phyloP scores from a whole-genome alignment of 1,139 yeast genomes.

The Eremothecium gossypii region DNA sequence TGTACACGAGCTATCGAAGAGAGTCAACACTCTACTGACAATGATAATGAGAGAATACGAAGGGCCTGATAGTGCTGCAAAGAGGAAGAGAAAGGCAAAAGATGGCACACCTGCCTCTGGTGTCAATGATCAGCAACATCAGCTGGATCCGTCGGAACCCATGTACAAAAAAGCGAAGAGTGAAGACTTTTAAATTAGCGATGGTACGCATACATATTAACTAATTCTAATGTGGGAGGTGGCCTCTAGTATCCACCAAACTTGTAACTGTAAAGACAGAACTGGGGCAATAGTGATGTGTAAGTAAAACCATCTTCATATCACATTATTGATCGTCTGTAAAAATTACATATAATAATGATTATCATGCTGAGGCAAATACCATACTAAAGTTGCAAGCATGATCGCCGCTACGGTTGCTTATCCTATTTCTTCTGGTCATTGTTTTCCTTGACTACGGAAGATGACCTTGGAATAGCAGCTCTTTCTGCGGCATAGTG shows the following conservation, averaged over 20 bases:
- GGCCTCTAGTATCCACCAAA: too few species aligned
- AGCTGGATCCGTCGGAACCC: not conserved
- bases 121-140: not conserved
- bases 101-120: not conserved
- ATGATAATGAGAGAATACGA: conserved; percentile 77
- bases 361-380: too few species aligned
- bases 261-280: too few species aligned
- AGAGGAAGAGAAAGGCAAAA: conserved; percentile 17
- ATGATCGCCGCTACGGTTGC: too few species aligned
- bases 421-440: not conserved
- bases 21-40: conserved; percentile 69
- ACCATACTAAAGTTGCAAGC: too few species aligned
- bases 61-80: conserved; percentile 39
- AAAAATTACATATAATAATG: too few species aligned
- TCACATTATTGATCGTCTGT: too few species aligned
- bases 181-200: too few species aligned
- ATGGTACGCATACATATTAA: too few species aligned
- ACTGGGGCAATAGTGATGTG: too few species aligned
- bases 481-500: conserved; percentile 54
- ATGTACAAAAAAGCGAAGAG: not conserved
- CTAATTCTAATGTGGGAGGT: too few species aligned
- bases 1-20: conserved; percentile 71
- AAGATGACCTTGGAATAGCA: conserved; percentile 48
- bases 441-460: conserved; percentile 22
- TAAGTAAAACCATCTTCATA: too few species aligned